Conservation (phyloP, 139 green algal genomes). For the Ettlia oleoabundans region DNA sequence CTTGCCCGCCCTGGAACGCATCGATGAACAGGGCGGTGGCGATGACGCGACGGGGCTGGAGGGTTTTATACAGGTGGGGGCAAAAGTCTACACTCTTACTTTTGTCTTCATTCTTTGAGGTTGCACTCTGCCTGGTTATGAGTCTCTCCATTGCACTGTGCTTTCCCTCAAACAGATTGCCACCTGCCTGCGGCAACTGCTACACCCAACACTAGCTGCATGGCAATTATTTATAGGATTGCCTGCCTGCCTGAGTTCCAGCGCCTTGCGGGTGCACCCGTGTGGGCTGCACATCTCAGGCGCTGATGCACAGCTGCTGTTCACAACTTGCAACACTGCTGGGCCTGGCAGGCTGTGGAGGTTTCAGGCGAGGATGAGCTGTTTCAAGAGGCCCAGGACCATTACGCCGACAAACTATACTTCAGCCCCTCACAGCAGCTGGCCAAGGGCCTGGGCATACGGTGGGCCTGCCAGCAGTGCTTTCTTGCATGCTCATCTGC, state of each 20-base stretch:
- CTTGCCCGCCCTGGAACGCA: neutral
- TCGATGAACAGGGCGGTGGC: neutral
- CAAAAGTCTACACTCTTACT: neutral
- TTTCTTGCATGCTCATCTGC: no score
- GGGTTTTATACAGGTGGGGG: conserved; percentile 8
- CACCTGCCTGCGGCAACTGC: no score
- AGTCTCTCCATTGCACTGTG: no score
- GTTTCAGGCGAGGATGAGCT: neutral
- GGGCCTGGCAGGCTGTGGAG: neutral
- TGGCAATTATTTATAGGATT: no score
- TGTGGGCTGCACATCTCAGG: no score
- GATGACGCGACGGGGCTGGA: neutral
- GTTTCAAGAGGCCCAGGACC: conserved; percentile 3
- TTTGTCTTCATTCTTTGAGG: no score
- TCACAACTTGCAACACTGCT: neutral
- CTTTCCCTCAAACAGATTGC: no score
- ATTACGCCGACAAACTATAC: neutral
- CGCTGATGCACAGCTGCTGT: neutral
- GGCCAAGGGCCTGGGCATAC: neutral
- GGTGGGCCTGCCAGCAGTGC: neutral
- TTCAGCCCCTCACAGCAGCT: conserved; percentile 7
- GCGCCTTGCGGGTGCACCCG: no score
- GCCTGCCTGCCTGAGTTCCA: no score
- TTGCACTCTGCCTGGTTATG: no score
- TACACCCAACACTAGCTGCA: no score